Percentiles rank a stretch among this genome's conserved stretches.
phyloP scores from a whole-genome alignment of 202 grass and related monocot species.

The Dendrocalamus latiflorus region DNA sequence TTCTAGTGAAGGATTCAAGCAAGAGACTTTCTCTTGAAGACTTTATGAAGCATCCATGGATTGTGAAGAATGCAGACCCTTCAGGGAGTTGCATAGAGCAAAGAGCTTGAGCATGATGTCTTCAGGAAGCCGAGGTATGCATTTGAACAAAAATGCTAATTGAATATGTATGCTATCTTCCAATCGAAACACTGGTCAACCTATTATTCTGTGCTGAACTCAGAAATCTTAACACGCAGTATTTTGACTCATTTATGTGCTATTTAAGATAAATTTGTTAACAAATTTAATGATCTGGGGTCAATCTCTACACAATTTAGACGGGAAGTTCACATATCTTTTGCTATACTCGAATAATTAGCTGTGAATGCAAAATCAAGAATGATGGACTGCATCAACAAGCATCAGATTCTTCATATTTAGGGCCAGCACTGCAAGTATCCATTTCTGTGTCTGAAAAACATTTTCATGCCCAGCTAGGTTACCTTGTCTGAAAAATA shows the following conservation, averaged over 20 bases:
- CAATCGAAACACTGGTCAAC: background rate
- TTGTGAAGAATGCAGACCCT: slow-evolving; percentile 75
- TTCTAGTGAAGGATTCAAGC: slow-evolving; percentile 90
- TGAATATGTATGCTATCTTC: background rate
- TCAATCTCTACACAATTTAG: background rate
- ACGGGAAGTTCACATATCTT: background rate
- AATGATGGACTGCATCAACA: background rate
- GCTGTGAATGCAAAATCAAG: background rate
- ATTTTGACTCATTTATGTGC: background rate
- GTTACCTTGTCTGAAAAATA: background rate
- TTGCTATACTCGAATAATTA: background rate
- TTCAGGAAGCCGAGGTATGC: background rate
- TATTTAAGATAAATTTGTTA: background rate
- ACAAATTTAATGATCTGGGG: background rate
- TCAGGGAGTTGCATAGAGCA: slow-evolving; percentile 65
- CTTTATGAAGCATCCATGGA: slow-evolving; percentile 87
- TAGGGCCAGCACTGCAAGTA: background rate
- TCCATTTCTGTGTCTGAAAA: background rate
- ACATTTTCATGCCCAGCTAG: background rate
- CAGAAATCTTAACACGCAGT: background rate
- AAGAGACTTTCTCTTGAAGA: slow-evolving; percentile 81
- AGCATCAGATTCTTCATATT: background rate
- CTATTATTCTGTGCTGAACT: background rate
- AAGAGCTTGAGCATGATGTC: background rate
- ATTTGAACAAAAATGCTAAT: background rate